Base-by-base conservation (phyloP, 129 eudicot species). In the Lactuca sativa region DNA sequence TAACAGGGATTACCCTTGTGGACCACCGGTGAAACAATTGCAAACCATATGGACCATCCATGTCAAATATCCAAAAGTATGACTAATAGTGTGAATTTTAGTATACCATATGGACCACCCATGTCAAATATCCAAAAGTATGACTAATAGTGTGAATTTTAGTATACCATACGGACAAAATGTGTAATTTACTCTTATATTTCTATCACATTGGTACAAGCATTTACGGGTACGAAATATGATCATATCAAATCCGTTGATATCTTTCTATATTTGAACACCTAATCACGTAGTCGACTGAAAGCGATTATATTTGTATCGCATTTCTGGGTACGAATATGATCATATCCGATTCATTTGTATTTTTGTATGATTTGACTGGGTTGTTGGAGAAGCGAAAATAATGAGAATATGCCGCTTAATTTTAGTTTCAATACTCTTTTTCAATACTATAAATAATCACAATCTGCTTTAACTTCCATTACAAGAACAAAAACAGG, bases 351-450 rank as follows among this genome's bases (percentile, higher is more conserved):
- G 64, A 72, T 61, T 57, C 12, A 0, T 11, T 52, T 40, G 48
- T 34, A 64, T 37, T 33, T 63, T 63, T 4, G 7, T 54, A 58
- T 4, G 52, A 67, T 76, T 76, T 76, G 80, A 77, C 81, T 77
- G 18, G 49, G 76, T 69, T 77, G 59, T 77, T 77, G 71, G 71
- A 62, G 58, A 51, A 69, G 59, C 81, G 81, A 77, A 77, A 77
- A 77, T 77, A 54, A 40, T 77, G 81, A 77, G 81, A 69, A 69
- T 77, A 77, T 69, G 81, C 75, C 41, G 81, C 81, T 77, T 77
- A 69, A 61, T 77, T 77, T 54, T 77, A 77, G 76, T 77, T 77
- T 51, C 51, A 44, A 52, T 64, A 76, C 81, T 76, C 75, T 17
- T 69, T 76, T 32, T 61, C 34, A 56, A 36, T 77, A 51, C 75